phyloP scores from a whole-genome alignment of 805 yeast species.

The Wickerhamiella bombiphila region DNA sequence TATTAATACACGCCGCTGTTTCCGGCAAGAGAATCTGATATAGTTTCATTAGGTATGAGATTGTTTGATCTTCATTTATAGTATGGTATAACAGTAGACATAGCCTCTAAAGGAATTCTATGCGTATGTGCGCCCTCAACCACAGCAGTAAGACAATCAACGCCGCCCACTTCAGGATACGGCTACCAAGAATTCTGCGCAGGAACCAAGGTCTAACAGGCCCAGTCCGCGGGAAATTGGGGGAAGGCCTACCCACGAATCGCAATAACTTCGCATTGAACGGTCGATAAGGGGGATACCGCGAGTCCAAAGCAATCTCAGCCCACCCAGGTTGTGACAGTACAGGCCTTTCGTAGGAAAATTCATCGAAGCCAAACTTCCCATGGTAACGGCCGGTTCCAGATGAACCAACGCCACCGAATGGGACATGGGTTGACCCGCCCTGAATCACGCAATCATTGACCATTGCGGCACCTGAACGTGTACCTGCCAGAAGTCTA shows the following conservation, averaged over 20 bases:
- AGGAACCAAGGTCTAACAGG: constrained; percentile 5
- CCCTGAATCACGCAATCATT: constrained; percentile 66
- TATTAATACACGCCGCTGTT: too few species aligned
- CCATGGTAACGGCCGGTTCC: constrained; percentile 84
- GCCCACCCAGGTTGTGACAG: constrained; percentile 50
- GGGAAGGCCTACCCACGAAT: constrained; percentile 7
- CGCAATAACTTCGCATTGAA: constrained; percentile 23
- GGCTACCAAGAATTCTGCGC: constrained; percentile 3
- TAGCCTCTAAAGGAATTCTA: too few species aligned
- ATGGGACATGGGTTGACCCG: constrained; percentile 55
- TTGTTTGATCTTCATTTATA: too few species aligned
- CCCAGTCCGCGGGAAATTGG: constrained; percentile 10
- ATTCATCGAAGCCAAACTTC: constrained; percentile 47
- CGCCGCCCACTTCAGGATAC: neutral
- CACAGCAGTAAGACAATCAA: too few species aligned
- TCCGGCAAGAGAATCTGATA: too few species aligned
- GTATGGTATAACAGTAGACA: too few species aligned
- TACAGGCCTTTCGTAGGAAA: constrained; percentile 60
- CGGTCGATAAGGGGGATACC: constrained; percentile 49
- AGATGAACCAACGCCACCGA: constrained; percentile 81
- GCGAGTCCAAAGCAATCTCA: constrained; percentile 41
- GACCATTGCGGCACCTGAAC: constrained; percentile 59
- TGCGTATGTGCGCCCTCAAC: too few species aligned
- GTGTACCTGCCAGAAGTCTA: constrained; percentile 34
- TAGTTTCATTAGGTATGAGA: too few species aligned